These are phyloP conservation scores for Nothophoma quercina DNA, from an alignment of 2,329 filamentous ascomycete genomes.

Conservation along the genomic window DNA sequence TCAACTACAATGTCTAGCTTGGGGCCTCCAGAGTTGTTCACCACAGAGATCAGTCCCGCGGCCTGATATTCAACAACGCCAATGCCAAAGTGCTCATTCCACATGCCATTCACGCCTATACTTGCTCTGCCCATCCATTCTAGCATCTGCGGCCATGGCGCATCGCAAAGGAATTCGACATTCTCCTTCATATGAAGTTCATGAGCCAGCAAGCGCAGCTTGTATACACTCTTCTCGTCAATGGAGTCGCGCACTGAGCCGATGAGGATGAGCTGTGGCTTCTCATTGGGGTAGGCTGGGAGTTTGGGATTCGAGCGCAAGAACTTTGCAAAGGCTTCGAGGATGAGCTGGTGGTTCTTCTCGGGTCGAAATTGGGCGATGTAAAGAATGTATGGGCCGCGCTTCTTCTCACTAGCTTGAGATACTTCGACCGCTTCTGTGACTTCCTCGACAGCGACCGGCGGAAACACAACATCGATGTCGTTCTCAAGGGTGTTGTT, in stretches of 20 bases:
- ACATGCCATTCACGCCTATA: conserved; percentile 95
- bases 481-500: conserved; percentile 59
- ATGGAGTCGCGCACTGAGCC: conserved; percentile 87
- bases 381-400: conserved; percentile 81
- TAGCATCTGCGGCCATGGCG: conserved; percentile 85
- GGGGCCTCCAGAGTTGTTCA: conserved; percentile 91
- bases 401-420: conserved; percentile 69
- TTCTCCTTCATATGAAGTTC: conserved; percentile 81
- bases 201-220: conserved; percentile 83
- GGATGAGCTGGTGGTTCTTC: conserved; percentile 90
- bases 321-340: conserved; percentile 84
- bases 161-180: conserved; percentile 89
- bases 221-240: conserved; percentile 85
- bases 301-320: conserved; percentile 50
- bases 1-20: conserved; percentile 91
- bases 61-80: conserved; percentile 98
- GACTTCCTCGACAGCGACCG: conserved; percentile 87
- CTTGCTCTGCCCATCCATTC: conserved; percentile 78
- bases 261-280: conserved; percentile 79
- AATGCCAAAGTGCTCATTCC: conserved; percentile 99
- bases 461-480: conserved; percentile 85
- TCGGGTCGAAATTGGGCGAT: conserved; percentile 98
- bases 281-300: conserved; percentile 54
- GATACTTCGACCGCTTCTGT: conserved; percentile 77
- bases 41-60: conserved; percentile 88